Base-by-base conservation (phyloP, 805 yeast species). In the Cyberlindnera mrakii region DNA sequence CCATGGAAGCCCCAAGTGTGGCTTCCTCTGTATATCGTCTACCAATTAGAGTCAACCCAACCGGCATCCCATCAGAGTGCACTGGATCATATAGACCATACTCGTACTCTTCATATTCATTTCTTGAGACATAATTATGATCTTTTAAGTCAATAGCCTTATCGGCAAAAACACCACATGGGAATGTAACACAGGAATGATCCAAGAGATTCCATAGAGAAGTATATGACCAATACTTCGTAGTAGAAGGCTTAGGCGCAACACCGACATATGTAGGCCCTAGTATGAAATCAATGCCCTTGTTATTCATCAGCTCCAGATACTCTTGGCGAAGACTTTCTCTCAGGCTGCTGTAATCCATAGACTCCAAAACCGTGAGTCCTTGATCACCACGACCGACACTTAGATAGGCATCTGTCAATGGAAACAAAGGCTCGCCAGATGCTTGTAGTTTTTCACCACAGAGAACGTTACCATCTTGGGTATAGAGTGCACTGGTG, bases 181-280 rank as follows among this genome's bases (percentile, higher is more conserved):
- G 87, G 63, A 78, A 67, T 3, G 72, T 70, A 47, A 80, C 74
- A 29, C 79, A 75, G 34, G 93, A 88, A 54, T 77, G 71, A 60
- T 85, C 93, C 49, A 83, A 60, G 43, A 84, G 56, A 62, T 85
- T 85, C 75, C 78, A 85, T 50, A 82, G 69, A 3, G 88, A 66
- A 6, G 91, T 83, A 68, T 85, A 85, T 4, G 89, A 84, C 90
- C 93, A 85, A 62, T 82, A 82, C 58, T 74, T 75, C 7, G 82
- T 72, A 40, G 73, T 70, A 36, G 74, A 76, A 16, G 82, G 77
- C 42, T 72, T 72, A 30, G 88, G 85, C n/a, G 93, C 87, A 37
- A 80, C 81, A 47, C 82, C 82, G 45, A 74, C 75, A 60, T 80
- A 78, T 8, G 79, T 73, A 44, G 91, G 90, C 40, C 82, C 71